These are phyloP conservation scores for Albugo laibachii DNA, from an alignment of 352 stramenopile genomes.

Conservation along the genomic window DNA sequence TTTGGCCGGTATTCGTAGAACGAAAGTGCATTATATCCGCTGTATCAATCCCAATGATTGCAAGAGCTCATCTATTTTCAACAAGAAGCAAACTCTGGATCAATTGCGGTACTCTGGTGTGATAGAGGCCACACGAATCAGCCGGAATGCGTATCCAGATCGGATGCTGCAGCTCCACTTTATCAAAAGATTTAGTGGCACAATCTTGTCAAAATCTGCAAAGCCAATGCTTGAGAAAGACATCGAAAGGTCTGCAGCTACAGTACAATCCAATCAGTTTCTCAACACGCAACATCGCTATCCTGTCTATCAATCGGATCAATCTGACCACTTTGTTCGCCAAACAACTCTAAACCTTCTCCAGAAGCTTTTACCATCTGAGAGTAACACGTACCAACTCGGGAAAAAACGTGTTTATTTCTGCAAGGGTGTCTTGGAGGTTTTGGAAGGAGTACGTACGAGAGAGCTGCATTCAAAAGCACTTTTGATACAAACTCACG, in stretches of 20 bases:
- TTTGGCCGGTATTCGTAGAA: slow-evolving; percentile 86
- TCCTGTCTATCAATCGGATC: slow-evolving; percentile 13
- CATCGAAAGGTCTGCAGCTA: slow-evolving; percentile 4
- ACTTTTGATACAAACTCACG: slow-evolving; percentile 41
- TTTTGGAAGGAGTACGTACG: slow-evolving; percentile 52
- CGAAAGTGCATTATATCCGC: slow-evolving; percentile 95
- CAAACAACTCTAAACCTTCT: slow-evolving; percentile 32
- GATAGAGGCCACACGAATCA: slow-evolving; percentile 96
- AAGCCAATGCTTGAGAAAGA: neutral
- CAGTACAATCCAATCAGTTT: slow-evolving; percentile 35
- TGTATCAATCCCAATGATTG: slow-evolving; percentile 98
- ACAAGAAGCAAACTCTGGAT: slow-evolving; percentile 83
- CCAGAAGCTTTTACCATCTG: slow-evolving; percentile 32
- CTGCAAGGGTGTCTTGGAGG: slow-evolving; percentile 55
- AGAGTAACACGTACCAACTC: slow-evolving; percentile 55
- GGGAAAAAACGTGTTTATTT: slow-evolving; percentile 70
- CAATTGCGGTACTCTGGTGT: slow-evolving; percentile 96
- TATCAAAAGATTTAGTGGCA: slow-evolving; percentile 47
- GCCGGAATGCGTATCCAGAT: slow-evolving; percentile 93
- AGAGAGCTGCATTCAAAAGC: slow-evolving; percentile 34
- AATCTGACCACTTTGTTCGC: slow-evolving; percentile 10
- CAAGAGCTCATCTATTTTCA: slow-evolving; percentile 77
- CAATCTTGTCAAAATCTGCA: slow-evolving; percentile 33
- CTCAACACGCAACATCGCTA: slow-evolving; percentile 8
- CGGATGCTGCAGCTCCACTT: slow-evolving; percentile 81